A percentile compares a stretch with the other conserved stretches of the same genome.
These are phyloP conservation scores for Aspergillus melleus DNA, from an alignment of 2,329 filamentous ascomycete species.

Conservation along the genomic window DNA sequence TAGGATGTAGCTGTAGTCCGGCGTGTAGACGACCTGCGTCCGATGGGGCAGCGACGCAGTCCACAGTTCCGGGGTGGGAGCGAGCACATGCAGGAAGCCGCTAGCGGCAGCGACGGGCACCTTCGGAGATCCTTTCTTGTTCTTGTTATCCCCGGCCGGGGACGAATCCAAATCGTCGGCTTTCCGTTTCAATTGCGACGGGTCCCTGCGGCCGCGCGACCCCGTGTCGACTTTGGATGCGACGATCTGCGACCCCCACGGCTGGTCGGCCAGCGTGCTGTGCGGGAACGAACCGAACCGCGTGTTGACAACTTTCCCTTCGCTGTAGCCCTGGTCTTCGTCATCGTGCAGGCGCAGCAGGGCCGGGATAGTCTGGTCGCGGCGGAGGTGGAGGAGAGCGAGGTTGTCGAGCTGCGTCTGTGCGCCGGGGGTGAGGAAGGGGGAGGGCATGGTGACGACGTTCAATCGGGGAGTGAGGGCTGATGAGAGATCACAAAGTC, in stretches of 20 bases:
- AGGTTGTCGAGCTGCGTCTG: constrained; percentile 65
- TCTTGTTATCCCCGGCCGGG: constrained; percentile 22
- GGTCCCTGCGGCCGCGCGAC: constrained; percentile 76
- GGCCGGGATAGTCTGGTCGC: constrained; percentile 79
- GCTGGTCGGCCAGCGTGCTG: constrained; percentile 71
- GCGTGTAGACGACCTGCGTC: constrained; percentile 55
- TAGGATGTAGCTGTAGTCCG: constrained; percentile 55
- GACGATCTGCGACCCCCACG: constrained; percentile 89
- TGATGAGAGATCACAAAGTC: neutral
- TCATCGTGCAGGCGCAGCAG: constrained; percentile 64
- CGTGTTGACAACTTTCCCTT: constrained; percentile 82
- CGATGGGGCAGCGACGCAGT: constrained; percentile 52
- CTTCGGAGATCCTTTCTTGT: constrained; percentile 15
- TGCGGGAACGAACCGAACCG: constrained; percentile 90
- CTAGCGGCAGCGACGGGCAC: constrained; percentile 43
- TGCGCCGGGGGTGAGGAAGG: constrained; percentile 73
- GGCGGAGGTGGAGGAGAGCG: constrained; percentile 82
- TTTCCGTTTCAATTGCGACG: constrained; percentile 58
- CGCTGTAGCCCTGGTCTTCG: constrained; percentile 69
- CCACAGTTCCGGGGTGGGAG: constrained; percentile 53
- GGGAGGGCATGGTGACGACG: constrained; percentile 54
- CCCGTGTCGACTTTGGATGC: constrained; percentile 90
- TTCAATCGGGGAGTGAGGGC: neutral
- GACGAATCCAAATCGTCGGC: constrained; percentile 42
- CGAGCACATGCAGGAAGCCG: constrained; percentile 51